Conservation (phyloP, 106 monocot species). For the Iris macrosiphon region DNA sequence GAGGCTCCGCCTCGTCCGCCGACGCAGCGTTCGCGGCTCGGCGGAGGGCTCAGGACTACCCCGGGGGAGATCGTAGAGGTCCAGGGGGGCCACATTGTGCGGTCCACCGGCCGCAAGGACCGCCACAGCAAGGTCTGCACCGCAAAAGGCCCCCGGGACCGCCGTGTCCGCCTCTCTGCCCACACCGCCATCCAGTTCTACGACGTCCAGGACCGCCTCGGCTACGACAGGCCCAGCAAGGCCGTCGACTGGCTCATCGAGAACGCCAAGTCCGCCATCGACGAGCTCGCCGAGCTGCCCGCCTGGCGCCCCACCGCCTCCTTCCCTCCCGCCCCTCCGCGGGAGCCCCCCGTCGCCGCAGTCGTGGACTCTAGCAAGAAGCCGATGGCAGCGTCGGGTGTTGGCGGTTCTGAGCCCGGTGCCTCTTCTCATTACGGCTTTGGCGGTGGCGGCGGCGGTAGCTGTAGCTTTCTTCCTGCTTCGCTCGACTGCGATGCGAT, state of each 20-base stretch:
- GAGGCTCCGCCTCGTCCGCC: slow-evolving; percentile 4
- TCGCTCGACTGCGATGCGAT: slow-evolving; percentile 53
- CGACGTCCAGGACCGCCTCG: slow-evolving; percentile 91
- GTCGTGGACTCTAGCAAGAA: slow-evolving; percentile 11
- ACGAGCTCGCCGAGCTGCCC: slow-evolving; percentile 51
- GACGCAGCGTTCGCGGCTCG: background rate
- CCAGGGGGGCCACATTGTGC: slow-evolving; percentile 85
- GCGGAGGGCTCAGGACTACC: too few relatives aligned
- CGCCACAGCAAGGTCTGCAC: slow-evolving; percentile 98
- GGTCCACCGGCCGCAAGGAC: slow-evolving; percentile 88
- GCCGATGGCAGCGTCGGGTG: background rate
- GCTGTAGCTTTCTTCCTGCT: slow-evolving; percentile 39
- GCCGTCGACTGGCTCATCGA: slow-evolving; percentile 95
- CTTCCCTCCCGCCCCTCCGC: background rate
- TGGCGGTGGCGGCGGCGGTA: slow-evolving; percentile 6
- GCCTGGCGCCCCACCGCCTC: slow-evolving; percentile 27
- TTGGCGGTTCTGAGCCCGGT: background rate
- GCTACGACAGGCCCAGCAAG: slow-evolving; percentile 94
- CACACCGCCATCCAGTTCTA: slow-evolving; percentile 98
- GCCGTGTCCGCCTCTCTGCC: slow-evolving; percentile 82
- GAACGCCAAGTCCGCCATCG: slow-evolving; percentile 81
- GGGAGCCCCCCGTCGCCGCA: too few relatives aligned
- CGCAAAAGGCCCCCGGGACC: slow-evolving; percentile 78
- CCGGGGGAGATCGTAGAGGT: slow-evolving; percentile 64
- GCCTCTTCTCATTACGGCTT: slow-evolving; percentile 3